phyloP scores from a whole-genome alignment of 768 basidiomycete species.

The Strobilomyces dryophilus region DNA sequence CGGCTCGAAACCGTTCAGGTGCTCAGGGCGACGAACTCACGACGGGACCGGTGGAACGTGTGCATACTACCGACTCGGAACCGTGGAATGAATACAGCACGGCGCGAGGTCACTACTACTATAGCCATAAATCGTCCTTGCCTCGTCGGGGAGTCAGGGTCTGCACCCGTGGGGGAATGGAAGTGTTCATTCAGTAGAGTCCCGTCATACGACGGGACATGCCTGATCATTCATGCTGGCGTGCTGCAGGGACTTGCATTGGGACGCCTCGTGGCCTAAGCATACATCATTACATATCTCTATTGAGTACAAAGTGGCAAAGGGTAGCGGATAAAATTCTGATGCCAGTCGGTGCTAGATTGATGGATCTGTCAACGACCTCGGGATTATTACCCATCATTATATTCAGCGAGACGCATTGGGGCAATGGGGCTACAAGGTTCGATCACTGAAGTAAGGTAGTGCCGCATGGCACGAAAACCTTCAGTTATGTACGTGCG shows the following conservation, averaged over 20 bases:
- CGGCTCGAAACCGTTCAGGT: too few species aligned
- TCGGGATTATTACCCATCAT: not conserved
- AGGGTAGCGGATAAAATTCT: not conserved
- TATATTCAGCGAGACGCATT: not conserved
- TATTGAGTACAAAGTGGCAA: not conserved
- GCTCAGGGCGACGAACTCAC: not conserved
- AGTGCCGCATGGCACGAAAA: not conserved
- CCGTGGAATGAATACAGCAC: not conserved
- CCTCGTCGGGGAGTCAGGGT: not conserved
- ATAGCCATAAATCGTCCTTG: not conserved
- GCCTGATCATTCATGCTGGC: not conserved
- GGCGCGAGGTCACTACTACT: too few species aligned
- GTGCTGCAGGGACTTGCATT: too few species aligned
- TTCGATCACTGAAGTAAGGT: not conserved
- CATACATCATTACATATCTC: too few species aligned
- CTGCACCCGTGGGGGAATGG: not conserved
- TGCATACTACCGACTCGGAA: not conserved
- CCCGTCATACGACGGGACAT: not conserved
- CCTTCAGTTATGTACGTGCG: not conserved
- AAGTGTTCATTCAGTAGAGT: not conserved
- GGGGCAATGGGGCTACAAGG: not conserved
- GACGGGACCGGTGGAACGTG: not conserved
- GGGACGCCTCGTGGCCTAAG: too few species aligned
- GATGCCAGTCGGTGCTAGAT: not conserved
- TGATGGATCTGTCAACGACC: not conserved